Evolutionary conservation across 805 yeast genomes (phyloP), one percentile per base, ranked within the genome.

Genomic region (Phaffomyces opuntiae): DNA sequence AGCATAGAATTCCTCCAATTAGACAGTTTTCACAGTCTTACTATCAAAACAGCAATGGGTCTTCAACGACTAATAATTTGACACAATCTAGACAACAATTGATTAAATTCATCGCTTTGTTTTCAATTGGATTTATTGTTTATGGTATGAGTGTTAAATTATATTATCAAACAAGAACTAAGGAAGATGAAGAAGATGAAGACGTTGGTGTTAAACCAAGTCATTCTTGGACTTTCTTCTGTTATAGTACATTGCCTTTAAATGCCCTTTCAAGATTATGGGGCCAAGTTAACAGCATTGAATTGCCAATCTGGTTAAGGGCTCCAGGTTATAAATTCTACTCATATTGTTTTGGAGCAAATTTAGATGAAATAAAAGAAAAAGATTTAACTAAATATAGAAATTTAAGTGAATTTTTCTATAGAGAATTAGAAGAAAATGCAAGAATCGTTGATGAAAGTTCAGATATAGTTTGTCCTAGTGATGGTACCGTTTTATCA

Each of bases 401-500:
- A 39, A 93, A 93, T 62, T 74, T 93, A 47, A 83, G 91, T 11
- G 96, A 93, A 56, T 93, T 93, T 56, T 93, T 93, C 66, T 93
- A 87, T 66, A 74, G 99, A 53, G 78, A 77, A 43, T 75, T 93
- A 37, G 78, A 72, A 56, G 86, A 89, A 0, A 95, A 85, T 27
- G 79, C 75, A 1, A 76, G 99, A 52, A 95, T 96, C 2, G 66
- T 93, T 25, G 80, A 76, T 45, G 67, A 70, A n/a, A 73, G 74
- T 16, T 69, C 81, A 3, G 77, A 80, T 44, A 65, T 93, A 42
- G 93, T 83, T 9, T 82, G 93, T 33, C 99, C 99, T 4, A 81
- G 96, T 47, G 99, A 93, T 65, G 99, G 99, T 21, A 82, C 77
- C 52, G 83, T 93, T 16, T 69, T 93, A 48, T 90, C 87, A 56